A percentile compares a stretch with the other conserved stretches of the same genome.
phyloP scores from a whole-genome alignment of 805 yeast species.

The Yamadazyma olivae region DNA sequence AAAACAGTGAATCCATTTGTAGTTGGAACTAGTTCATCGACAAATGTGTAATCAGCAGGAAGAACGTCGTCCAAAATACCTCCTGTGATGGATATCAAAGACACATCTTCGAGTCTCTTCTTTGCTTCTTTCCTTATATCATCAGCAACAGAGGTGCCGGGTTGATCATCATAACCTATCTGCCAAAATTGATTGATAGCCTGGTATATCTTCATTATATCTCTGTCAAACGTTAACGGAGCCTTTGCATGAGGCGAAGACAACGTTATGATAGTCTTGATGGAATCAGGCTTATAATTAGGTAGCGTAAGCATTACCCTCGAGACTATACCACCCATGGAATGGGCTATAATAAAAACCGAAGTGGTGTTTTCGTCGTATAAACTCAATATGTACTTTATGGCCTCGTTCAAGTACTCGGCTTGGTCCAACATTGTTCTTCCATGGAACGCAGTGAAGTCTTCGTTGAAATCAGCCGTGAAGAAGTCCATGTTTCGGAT shows the following conservation, averaged over 20 bases:
- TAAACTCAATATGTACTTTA: conserved; percentile 67
- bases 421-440: conserved; percentile 91
- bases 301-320: conserved; percentile 78
- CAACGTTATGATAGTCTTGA: conserved; percentile 80
- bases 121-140: conserved; percentile 32
- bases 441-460: conserved; percentile 95
- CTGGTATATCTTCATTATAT: conserved; percentile 69
- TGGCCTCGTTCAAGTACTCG: conserved; percentile 86
- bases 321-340: conserved; percentile 97
- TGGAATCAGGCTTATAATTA: conserved; percentile 66
- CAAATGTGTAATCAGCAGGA: conserved; percentile 86
- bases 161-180: conserved; percentile 44
- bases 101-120: conserved; percentile 51
- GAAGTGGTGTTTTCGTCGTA: conserved; percentile 63
- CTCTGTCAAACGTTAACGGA: conserved; percentile 92
- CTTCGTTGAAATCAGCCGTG: conserved; percentile 92
- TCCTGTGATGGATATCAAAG: conserved; percentile 85
- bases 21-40: conserved; percentile 68
- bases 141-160: not conserved
- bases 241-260: conserved; percentile 92
- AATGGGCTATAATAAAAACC: conserved; percentile 82
- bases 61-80: conserved; percentile 74
- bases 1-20: conserved; percentile 78
- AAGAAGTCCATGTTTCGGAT: conserved; percentile 72
- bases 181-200: conserved; percentile 81